phyloP scores from a whole-genome alignment of 2,329 filamentous ascomycete genomes.

The Biscogniauxia marginata region DNA sequence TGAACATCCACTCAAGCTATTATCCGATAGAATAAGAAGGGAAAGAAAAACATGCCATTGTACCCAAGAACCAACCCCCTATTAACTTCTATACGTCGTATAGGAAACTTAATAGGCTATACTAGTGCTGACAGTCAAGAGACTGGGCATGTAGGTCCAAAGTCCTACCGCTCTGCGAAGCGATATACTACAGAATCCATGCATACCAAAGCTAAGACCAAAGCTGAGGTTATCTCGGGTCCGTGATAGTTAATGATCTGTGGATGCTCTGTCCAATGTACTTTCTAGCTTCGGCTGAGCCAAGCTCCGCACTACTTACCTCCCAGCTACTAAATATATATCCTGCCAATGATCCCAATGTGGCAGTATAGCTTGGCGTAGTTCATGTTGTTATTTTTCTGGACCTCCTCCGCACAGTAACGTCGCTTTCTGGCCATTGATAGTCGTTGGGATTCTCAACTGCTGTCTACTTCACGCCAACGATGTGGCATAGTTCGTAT shows the following conservation, averaged over 20 bases:
- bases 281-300: background rate
- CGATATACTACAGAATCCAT: background rate
- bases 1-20: no score
- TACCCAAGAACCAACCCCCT: background rate
- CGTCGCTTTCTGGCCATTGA: background rate
- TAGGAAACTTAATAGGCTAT: background rate
- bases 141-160: background rate
- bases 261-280: background rate
- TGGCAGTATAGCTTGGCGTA: background rate
- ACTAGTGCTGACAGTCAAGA: background rate
- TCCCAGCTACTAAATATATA: background rate
- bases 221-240: background rate
- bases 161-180: background rate
- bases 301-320: background rate
- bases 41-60: no score
- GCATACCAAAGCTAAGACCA: background rate
- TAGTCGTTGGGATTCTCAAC: background rate
- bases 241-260: no score
- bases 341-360: background rate
- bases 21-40: no score
- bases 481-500: background rate
- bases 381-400: background rate
- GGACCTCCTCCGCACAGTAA: background rate
- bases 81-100: background rate
- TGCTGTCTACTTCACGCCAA: background rate